These are phyloP conservation scores for Mrakia frigida DNA, from an alignment of 768 basidiomycete species.

Conservation along the genomic window DNA sequence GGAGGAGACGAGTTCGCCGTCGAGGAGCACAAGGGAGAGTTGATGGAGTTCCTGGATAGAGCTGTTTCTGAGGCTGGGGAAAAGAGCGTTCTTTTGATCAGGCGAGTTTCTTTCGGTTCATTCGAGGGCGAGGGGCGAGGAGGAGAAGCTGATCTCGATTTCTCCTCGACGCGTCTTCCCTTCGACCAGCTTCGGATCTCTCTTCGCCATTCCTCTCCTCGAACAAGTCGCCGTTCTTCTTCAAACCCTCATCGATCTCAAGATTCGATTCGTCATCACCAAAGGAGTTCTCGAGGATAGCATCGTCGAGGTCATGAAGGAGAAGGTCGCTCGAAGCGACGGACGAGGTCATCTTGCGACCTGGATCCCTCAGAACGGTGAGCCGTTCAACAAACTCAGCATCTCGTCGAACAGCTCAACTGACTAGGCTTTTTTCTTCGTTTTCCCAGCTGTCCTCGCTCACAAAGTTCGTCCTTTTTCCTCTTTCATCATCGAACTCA, in stretches of 20 bases:
- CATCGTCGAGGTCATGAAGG: neutral
- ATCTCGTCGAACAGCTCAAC: too few relatives aligned
- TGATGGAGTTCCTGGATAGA: neutral
- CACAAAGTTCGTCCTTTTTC: neutral
- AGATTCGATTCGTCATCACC: neutral
- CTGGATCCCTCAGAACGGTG: neutral
- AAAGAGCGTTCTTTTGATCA: neutral
- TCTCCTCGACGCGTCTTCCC: neutral
- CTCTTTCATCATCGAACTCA: neutral
- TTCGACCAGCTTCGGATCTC: neutral
- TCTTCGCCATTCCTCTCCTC: slow-evolving; percentile 3
- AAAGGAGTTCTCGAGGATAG: neutral
- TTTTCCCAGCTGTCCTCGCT: neutral
- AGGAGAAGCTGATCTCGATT: neutral
- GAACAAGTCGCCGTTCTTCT: neutral
- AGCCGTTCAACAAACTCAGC: neutral
- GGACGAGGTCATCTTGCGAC: neutral
- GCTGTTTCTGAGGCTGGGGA: neutral
- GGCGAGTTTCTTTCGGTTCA: neutral
- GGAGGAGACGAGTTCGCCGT: neutral
- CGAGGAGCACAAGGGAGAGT: neutral
- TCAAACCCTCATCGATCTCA: neutral
- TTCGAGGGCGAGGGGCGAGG: neutral
- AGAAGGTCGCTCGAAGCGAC: neutral
- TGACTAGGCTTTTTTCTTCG: neutral